Conservation (phyloP, 768 basidiomycete genomes). For the Lentinula boryana region DNA sequence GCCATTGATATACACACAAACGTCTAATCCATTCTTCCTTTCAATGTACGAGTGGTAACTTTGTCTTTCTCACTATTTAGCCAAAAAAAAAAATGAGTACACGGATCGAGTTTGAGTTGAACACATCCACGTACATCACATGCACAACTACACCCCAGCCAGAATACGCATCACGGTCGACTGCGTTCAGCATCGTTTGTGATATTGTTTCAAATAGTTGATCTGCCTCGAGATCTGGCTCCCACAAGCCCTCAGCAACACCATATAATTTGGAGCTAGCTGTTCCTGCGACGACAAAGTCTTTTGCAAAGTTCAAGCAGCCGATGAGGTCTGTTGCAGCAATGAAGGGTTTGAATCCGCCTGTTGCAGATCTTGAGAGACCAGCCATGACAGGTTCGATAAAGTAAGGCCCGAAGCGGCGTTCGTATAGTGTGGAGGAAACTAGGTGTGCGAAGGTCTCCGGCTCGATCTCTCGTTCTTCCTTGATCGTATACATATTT, state of each 20-base stretch:
- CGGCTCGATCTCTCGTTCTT: conserved; percentile 94
- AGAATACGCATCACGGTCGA: conserved; percentile 94
- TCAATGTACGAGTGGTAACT: conserved; percentile 79
- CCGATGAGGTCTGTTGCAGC: conserved; percentile 93
- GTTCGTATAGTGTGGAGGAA: conserved; percentile 92
- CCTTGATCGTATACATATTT: conserved; percentile 99
- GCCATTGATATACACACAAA: conserved; percentile 7
- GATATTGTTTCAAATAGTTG: conserved; percentile 98
- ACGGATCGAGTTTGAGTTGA: background rate
- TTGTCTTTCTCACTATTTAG: conserved; percentile 59
- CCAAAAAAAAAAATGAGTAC: background rate
- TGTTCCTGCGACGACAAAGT: conserved; percentile 94
- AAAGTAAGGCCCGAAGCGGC: conserved; percentile 94
- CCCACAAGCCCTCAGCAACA: conserved; percentile 98
- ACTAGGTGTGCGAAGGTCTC: conserved; percentile 95
- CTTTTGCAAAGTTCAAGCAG: conserved; percentile 90
- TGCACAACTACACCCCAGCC: conserved; percentile 97
- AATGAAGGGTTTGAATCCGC: conserved; percentile 84
- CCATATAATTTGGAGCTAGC: conserved; percentile 91
- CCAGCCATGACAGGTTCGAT: conserved; percentile 97
- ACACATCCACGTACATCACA: conserved; percentile 66
- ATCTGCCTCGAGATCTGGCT: conserved; percentile 92
- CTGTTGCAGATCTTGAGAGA: conserved; percentile 65
- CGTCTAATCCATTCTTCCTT: conserved; percentile 82
- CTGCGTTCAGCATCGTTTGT: conserved; percentile 90